These are phyloP conservation scores for Cadophora malorum DNA, from an alignment of 2,329 filamentous ascomycete species.

Conservation along the genomic window DNA sequence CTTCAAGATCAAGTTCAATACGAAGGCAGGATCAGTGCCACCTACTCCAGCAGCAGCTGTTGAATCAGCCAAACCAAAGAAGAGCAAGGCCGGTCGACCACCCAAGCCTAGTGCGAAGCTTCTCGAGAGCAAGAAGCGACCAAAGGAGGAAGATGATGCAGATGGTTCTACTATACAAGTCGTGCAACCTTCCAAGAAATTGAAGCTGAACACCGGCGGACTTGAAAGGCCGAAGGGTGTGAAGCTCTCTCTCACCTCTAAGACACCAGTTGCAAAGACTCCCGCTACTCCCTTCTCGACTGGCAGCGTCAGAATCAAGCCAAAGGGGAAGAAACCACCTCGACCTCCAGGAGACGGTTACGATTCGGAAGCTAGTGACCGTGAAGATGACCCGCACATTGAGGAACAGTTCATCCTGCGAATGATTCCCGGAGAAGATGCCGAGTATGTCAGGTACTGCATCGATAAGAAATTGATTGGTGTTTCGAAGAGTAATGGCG, in stretches of 20 bases:
- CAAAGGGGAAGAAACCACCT: conserved; percentile 70
- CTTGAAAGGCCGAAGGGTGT: neutral
- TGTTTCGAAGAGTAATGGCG: conserved; percentile 64
- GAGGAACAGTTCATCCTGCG: conserved; percentile 90
- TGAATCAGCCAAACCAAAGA: conserved; percentile 43
- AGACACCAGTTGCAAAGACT: conserved; percentile 35
- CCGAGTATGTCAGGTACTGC: conserved; percentile 78
- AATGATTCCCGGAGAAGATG: conserved; percentile 85
- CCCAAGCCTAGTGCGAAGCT: conserved; percentile 65
- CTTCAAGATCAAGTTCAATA: conserved; percentile 43
- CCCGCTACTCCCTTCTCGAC: conserved; percentile 47
- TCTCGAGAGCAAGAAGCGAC: conserved; percentile 63
- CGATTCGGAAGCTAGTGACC: conserved; percentile 93
- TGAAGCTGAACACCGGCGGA: conserved; percentile 52
- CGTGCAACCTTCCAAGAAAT: conserved; percentile 49
- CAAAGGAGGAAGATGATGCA: conserved; percentile 58
- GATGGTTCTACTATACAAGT: conserved; percentile 45
- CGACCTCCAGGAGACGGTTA: conserved; percentile 87
- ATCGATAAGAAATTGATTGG: conserved; percentile 82
- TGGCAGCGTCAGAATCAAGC: conserved; percentile 60
- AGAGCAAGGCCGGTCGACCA: conserved; percentile 65
- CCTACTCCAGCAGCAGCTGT: conserved; percentile 21
- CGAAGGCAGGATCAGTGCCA: conserved; percentile 7
- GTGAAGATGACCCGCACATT: conserved; percentile 84
- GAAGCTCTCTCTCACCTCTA: conserved; percentile 12